Evolutionary conservation across 805 yeast species (phyloP), one percentile per base, ranked within the genome.

Genomic region (Hanseniaspora guilliermondii): DNA sequence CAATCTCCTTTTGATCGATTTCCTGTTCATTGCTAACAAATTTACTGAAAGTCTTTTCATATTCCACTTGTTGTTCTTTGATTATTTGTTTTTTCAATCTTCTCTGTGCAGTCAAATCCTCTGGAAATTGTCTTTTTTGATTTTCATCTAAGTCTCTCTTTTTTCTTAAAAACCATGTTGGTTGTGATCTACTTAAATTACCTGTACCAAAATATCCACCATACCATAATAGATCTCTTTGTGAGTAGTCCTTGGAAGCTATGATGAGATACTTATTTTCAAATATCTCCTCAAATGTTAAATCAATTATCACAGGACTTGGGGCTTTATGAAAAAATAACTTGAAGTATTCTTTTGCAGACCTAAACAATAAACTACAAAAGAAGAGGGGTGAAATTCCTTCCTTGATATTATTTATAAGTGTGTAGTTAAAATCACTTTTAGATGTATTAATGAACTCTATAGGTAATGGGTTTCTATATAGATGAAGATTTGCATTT

Each of bases 171-270:
- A 64, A 67, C 97, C 97, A 93, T 0, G 96, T 79, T 0, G 98
- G 96, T 64, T 93, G 97, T 56, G 95, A 84, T 58, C 98, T 73
- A 36, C 96, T 85, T 45, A 88, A 70, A 2, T 78, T 77, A 2
- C 97, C 98, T 63, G 91, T 93, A 6, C 98, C 98, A 64, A 87
- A 93, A 64, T 88, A 93, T 1, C 98, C 98, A 60, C 76, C 76
- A 17, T 73, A 68, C 97, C 97, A 93, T 2, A 93, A 68, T 39
- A 67, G 67, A 21, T 62, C 59, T 79, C 83, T 82, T 33, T 75
- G 80, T 0, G 62, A 58, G n/a, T 30, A 17, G 17, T 52, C 45
- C 16, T 36, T 45, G 8, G 21, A 24, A 9, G 45, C 55, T 9
- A 37, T 19, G 16, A 52, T 52, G 2, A 52, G 6, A 37, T 44